phyloP scores from a whole-genome alignment of 1,139 yeast genomes.

The Suhomyces bolitotheri region DNA sequence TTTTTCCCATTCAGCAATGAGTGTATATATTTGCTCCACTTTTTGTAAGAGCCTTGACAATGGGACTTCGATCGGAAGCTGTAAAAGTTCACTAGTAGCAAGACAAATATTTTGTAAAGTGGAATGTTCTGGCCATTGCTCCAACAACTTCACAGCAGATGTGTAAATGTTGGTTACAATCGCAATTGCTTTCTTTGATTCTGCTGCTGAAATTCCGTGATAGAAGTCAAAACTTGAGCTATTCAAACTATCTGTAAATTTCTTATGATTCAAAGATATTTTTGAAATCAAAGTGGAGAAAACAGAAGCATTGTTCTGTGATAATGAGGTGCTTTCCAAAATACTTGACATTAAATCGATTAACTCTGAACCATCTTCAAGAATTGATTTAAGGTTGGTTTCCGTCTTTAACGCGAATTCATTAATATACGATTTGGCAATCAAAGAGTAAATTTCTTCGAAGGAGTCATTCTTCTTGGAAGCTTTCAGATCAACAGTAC shows the following conservation, averaged over 20 bases:
- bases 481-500: conserved; percentile 23
- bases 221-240: conserved; percentile 57
- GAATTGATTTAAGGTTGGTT: conserved; percentile 27
- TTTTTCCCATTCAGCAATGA: conserved; percentile 89
- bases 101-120: conserved; percentile 69
- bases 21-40: conserved; percentile 82
- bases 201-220: conserved; percentile 60
- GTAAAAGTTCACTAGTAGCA: conserved; percentile 67
- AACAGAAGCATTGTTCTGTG: conserved; percentile 32
- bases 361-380: conserved; percentile 46
- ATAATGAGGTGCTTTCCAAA: conserved; percentile 22
- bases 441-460: conserved; percentile 30
- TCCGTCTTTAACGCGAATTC: conserved; percentile 25
- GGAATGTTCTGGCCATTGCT: conserved; percentile 95
- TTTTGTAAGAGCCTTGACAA: conserved; percentile 77
- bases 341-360: conserved; percentile 23
- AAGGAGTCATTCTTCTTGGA: conserved; percentile 20
- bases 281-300: conserved; percentile 46
- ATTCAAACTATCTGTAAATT: conserved; percentile 18
- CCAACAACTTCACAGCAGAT: conserved; percentile 50
- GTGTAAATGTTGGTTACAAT: conserved; percentile 51
- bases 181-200: conserved; percentile 59
- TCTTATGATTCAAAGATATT: conserved; percentile 30
- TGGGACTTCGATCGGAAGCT: conserved; percentile 66
- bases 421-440: conserved; percentile 32